Evolutionary conservation across 805 yeast species (phyloP), one percentile per base, ranked within the genome.

Genomic region (Ogataea chonburiensis): DNA sequence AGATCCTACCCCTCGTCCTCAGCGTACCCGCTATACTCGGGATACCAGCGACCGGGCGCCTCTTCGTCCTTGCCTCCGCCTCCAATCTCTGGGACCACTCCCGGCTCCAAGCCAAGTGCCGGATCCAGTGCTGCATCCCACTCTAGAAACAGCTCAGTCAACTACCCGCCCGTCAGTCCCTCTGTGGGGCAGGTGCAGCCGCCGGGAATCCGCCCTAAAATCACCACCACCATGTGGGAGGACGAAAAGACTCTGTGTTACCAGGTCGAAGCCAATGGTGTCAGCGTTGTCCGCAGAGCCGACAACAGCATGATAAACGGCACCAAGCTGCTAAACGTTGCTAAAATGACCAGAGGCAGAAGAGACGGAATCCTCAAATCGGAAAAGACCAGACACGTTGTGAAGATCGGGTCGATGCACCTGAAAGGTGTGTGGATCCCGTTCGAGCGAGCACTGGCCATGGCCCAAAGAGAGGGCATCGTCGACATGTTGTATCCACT

Each of bases 401-500:
- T 79, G 17, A 79, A 78, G 56, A 76, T 79, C 51, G 85, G 85
- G n/a, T 73, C 80, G 10, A 77, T 79, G 82, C 81, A 78, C 52
- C 62, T 79, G 46, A 79, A 79, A 53, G 85, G 85, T 21, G 84
- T 79, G 17, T 79, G 85, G 85, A 77, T 79, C 31, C 84, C 85
- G 5, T 78, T 78, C 55, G 83, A 78, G 52, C 63, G 84, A 42
- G 84, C 84, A 3, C 58, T 77, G 24, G 78, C 78, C 26, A 69
- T 78, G 70, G 82, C 82, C 10, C 79, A 77, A 53, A 66, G 79
- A 35, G 84, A 78, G 55, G 77, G 77, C 12, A 77, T 74, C 38
- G 76, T 73, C 19, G 79, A 74, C 45, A 58, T 68, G 17, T 56
- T 74, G 27, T 74, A 74, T 48, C 79, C 79, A 3, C 58, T 74